phyloP scores from a whole-genome alignment of 306 rosid species.

The Benincasa hispida region DNA sequence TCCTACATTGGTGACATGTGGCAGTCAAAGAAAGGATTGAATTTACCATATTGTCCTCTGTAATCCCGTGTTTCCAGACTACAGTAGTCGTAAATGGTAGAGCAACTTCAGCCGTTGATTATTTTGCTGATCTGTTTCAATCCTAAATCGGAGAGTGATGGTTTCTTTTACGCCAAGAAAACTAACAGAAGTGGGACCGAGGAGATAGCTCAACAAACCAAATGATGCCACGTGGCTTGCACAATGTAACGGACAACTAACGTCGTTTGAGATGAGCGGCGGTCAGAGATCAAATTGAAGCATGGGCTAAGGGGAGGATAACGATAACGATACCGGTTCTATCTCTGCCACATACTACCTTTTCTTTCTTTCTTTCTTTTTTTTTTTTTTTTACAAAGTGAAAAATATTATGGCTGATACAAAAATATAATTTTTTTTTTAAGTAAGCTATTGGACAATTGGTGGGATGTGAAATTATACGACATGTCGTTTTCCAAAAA shows the following conservation, averaged over 20 bases:
- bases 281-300: background rate
- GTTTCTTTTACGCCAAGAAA: background rate
- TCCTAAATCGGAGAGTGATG: background rate
- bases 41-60: background rate
- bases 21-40: background rate
- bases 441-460: too few species aligned
- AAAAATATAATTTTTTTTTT: background rate
- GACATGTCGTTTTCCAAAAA: too few species aligned
- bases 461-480: too few species aligned
- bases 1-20: background rate
- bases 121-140: background rate
- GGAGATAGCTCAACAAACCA: background rate
- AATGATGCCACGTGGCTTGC: background rate
- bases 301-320: background rate
- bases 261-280: background rate
- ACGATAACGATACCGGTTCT: background rate
- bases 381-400: background rate
- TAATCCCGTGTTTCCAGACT: background rate
- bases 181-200: background rate
- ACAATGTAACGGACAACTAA: background rate
- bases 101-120: background rate
- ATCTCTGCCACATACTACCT: background rate
- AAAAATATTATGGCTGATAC: background rate
- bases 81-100: background rate
- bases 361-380: background rate